Percentiles rank a stretch among this genome's conserved stretches.
These are phyloP conservation scores for Diaporthe aspalathi DNA, from an alignment of 2,329 filamentous ascomycete species.

Conservation along the genomic window DNA sequence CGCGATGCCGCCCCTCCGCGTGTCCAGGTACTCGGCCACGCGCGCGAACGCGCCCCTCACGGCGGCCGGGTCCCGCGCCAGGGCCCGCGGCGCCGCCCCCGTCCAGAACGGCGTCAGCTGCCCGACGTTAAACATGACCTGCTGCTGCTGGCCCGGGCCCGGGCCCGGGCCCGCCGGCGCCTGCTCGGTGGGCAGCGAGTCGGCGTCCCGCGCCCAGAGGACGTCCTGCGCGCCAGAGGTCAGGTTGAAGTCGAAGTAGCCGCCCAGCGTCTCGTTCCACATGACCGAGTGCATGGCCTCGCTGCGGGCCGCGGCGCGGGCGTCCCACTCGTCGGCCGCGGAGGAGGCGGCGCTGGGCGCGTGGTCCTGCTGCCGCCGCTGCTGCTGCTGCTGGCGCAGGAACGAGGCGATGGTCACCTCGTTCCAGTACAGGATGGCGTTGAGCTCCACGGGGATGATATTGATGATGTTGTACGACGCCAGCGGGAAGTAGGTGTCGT, in stretches of 20 bases:
- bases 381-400: constrained; percentile 52
- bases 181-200: constrained; percentile 48
- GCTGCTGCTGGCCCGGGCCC: constrained; percentile 65
- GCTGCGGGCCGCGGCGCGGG: constrained; percentile 63
- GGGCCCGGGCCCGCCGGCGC: constrained; percentile 60
- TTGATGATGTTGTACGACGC: constrained; percentile 70
- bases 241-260: constrained; percentile 78
- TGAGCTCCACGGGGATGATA: constrained; percentile 73
- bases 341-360: constrained; percentile 55
- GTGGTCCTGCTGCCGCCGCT: constrained; percentile 45
- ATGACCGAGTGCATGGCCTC: constrained; percentile 72
- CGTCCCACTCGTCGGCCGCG: constrained; percentile 59
- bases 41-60: constrained; percentile 66
- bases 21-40: constrained; percentile 63
- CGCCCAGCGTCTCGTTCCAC: constrained; percentile 72
- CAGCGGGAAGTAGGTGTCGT: constrained; percentile 73
- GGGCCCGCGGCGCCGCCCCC: constrained; percentile 67
- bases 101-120: constrained; percentile 79
- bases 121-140: constrained; percentile 67
- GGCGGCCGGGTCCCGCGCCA: constrained; percentile 69
- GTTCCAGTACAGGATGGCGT: constrained; percentile 75
- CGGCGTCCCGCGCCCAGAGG: constrained; percentile 62
- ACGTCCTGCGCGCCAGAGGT: constrained; percentile 67
- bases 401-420: constrained; percentile 70
- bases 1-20: constrained; percentile 66